A percentile compares a stretch with the other conserved stretches of the same genome.
phyloP scores from a whole-genome alignment of 2,329 filamentous ascomycete genomes.

The Rhynchosporium graminicola region DNA sequence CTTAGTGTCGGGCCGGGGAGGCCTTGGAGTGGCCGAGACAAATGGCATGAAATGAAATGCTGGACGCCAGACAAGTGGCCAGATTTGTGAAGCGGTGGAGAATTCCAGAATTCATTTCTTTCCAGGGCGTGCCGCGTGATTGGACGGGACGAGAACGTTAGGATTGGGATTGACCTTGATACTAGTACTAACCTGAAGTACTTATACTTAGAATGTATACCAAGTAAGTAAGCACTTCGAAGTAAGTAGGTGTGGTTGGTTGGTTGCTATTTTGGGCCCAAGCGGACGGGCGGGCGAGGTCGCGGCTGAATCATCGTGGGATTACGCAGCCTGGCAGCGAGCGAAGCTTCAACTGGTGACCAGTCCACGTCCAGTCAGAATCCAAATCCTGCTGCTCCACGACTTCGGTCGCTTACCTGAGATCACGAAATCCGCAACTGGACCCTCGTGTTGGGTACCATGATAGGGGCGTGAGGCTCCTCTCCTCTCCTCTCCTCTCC shows the following conservation, averaged over 20 bases:
- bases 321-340: not conserved
- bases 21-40: not conserved
- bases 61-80: constrained; percentile 9
- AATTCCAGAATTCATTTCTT: not conserved
- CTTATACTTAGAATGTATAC: too few species aligned
- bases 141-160: not conserved
- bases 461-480: not conserved
- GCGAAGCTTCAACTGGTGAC: too few species aligned
- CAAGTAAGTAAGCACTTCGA: too few species aligned
- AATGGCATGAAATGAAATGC: not conserved
- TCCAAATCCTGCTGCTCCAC: not conserved
- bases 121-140: not conserved
- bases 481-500: not conserved
- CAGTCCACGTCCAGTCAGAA: not conserved
- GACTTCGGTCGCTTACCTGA: too few species aligned
- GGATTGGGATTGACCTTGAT: not conserved
- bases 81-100: not conserved
- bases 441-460: not conserved
- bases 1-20: not conserved
- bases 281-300: too few species aligned
- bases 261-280: constrained; percentile 10
- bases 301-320: constrained; percentile 5
- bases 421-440: constrained; percentile 9
- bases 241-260: not conserved
- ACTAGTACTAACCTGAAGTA: too few species aligned